phyloP scores from a whole-genome alignment of 2,329 filamentous ascomycete species.

The Aspergillus terreus region DNA sequence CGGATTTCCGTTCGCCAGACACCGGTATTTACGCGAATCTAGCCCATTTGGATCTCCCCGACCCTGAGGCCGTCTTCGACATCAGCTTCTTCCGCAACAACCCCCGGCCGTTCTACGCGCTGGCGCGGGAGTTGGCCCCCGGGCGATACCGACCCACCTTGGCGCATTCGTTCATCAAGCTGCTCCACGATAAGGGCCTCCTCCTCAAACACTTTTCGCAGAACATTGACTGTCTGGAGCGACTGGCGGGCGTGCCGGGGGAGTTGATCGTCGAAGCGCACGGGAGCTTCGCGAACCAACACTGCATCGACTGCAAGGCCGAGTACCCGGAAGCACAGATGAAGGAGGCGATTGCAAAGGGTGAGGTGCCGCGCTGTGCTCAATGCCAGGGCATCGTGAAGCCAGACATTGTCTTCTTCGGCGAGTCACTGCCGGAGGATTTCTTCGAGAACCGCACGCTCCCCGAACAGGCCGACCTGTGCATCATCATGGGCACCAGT shows the following conservation, averaged over 20 bases:
- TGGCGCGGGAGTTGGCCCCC: constrained; percentile 89
- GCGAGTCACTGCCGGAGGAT: constrained; percentile 63
- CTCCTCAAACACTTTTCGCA: constrained; percentile 90
- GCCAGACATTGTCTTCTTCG: constrained; percentile 93
- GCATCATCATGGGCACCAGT: constrained; percentile 85
- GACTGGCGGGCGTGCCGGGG: constrained; percentile 74
- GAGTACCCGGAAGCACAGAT: constrained; percentile 71
- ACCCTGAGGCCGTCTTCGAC: constrained; percentile 91
- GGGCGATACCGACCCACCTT: constrained; percentile 85
- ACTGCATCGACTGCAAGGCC: constrained; percentile 81
- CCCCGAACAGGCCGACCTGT: constrained; percentile 65
- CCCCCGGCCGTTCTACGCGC: constrained; percentile 84
- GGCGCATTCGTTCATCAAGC: constrained; percentile 80
- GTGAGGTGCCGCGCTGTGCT: constrained; percentile 67
- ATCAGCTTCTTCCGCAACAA: constrained; percentile 82
- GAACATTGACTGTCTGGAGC: constrained; percentile 95
- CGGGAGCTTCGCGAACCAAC: constrained; percentile 86
- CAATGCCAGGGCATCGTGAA: constrained; percentile 78
- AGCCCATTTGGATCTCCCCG: constrained; percentile 75
- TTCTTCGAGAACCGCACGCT: constrained; percentile 61
- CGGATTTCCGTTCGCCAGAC: constrained; percentile 89
- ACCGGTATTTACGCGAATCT: constrained; percentile 94
- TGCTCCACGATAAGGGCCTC: constrained; percentile 74
- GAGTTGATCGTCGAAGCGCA: constrained; percentile 89
- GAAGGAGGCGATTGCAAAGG: constrained; percentile 62